Base-by-base conservation (phyloP, 768 basidiomycete species). In the Lentinula lateritia region DNA sequence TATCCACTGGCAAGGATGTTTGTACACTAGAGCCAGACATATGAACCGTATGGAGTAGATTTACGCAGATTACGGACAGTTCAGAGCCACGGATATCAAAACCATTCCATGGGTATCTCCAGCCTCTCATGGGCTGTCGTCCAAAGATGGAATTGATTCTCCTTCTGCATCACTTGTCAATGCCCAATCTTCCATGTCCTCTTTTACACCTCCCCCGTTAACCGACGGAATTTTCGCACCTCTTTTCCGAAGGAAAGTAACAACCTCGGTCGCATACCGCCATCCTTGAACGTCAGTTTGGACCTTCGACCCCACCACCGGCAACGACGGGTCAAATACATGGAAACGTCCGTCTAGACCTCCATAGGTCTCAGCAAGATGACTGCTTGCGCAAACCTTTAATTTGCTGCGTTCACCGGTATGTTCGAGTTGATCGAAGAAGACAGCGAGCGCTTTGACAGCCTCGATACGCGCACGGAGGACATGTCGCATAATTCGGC, bases 401-500 rank as follows among this genome's bases (percentile, higher is more conserved):
- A 76, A 77, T 72, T 71, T 78, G 72, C 71, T 80, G 53, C 73
- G 73, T 52, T 58, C 66, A 48, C 72, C 72, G 52, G 65, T 69
- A 61, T 66, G 74, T 62, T 79, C 83, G 61, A 95, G 74, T 59
- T 88, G 81, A 39, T 84, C 81, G 61, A 96, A 84, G 70, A 92
- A 88, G 56, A 75, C 74, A 16, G 88, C 87, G 16, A 98, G 82
- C 6, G 87, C 85, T 62, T 86, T 85, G 39, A 88, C 83, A 15
- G 94, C 93, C 70, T 93, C 87, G 5, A 87, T 82, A n/a, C 95
- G 88, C 28, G 90, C 88, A 16, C 91, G 83, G 56, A 98, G 78
- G 61, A 97, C 90, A 73, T 97, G 93, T 18, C 92, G 90, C 66
- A 98, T 87, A 62, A 97, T 84, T 50, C 87, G 84, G 50, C 92